Conservation (phyloP, 352 stramenopile species). For the Globisporangium acanthophoron region DNA sequence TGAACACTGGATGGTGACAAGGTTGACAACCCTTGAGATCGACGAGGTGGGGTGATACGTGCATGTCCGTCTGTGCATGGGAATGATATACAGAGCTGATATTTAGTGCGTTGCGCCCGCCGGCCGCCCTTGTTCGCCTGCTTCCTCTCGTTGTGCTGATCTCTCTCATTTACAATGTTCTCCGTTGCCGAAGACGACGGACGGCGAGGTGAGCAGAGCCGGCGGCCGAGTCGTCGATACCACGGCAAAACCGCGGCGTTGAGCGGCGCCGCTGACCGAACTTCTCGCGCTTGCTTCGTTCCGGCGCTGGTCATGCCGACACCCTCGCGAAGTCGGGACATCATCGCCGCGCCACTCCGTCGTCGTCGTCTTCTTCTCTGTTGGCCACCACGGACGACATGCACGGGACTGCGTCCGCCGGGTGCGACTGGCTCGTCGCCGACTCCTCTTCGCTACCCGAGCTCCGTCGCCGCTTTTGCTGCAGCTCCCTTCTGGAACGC, state of each 20-base stretch:
- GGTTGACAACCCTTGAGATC: no score
- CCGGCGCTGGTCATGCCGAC: no score
- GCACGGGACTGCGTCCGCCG: neutral
- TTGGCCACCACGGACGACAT: neutral
- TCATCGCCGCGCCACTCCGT: neutral
- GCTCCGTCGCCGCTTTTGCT: conserved; percentile 18
- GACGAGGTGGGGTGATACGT: no score
- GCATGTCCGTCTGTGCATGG: neutral
- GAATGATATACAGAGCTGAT: neutral
- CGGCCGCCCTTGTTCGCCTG: neutral
- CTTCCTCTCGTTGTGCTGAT: neutral
- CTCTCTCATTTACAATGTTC: no score
- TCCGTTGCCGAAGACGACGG: no score
- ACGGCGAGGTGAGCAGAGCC: no score
- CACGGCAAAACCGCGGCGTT: no score
- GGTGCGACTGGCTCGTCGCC: neutral
- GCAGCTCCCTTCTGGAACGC: conserved; percentile 25
- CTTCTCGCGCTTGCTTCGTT: no score
- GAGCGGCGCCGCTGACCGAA: no score
- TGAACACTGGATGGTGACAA: no score
- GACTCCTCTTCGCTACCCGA: neutral
- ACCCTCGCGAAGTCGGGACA: no score
- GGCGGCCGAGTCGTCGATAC: no score
- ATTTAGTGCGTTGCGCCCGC: neutral
- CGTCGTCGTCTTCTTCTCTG: neutral